These are phyloP conservation scores for Vitis hybrid DNA, from an alignment of 177 flowering plant species.

Conservation along the genomic window DNA sequence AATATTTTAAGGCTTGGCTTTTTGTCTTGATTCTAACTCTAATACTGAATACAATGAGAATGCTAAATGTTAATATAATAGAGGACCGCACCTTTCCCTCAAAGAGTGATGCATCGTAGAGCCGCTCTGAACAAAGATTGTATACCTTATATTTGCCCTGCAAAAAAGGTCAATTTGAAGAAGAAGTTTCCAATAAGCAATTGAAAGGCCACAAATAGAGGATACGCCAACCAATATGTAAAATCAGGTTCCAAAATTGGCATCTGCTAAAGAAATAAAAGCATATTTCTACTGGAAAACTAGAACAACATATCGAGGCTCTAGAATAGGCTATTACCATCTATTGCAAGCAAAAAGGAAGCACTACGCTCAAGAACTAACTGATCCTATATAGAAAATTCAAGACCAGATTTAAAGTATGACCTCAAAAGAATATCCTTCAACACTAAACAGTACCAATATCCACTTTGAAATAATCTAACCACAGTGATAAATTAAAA, in stretches of 20 bases:
- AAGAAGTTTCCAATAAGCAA: neutral
- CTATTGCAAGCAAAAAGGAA: neutral
- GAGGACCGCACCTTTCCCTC: conserved; percentile 78
- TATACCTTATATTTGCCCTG: conserved; percentile 98
- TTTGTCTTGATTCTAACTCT: neutral
- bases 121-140: conserved; percentile 96
- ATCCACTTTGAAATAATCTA: too few relatives aligned
- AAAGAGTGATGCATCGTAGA: conserved; percentile 89
- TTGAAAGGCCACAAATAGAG: neutral
- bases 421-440: neutral
- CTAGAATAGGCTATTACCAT: neutral
- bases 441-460: too few relatives aligned
- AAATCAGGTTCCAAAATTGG: neutral
- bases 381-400: neutral
- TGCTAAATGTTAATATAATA: neutral
- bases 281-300: neutral
- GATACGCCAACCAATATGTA: neutral
- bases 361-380: neutral
- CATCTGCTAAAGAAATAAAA: neutral
- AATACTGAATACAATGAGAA: neutral
- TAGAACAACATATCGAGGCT: neutral
- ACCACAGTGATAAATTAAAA: too few relatives aligned
- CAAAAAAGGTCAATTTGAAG: conserved; percentile 15
- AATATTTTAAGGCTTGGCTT: neutral
- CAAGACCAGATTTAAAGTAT: neutral